Base-by-base conservation (phyloP, 768 basidiomycete genomes). In the Russula abietina region DNA sequence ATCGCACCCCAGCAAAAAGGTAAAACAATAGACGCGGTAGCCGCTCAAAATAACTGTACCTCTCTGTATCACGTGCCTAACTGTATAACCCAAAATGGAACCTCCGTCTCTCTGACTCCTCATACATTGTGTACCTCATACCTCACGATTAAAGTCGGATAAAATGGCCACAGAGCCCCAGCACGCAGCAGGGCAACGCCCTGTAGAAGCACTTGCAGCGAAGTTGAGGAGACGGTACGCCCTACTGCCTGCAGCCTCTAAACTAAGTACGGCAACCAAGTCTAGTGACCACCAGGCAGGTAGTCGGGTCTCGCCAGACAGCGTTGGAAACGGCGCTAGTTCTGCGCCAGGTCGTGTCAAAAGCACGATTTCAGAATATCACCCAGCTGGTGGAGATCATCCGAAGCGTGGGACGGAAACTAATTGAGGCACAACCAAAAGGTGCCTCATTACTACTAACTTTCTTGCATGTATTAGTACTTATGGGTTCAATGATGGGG, bases 401-500 rank as follows among this genome's bases (percentile, higher is more conserved):
- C 65, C 85, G 89, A 58, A 76, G 77, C 53, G 88, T 93, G 11
- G 97, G 96, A 4, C 79, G 84, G 66, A 83, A 83, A 67, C 74
- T 99, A 46, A 86, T 90, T 9, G 91, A 93, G 22, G 93, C 96
- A 10, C 94, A 98, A 71, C 93, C 95, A 14, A 97, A 96, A 85
- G 96, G 96, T 94, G 62, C 52, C 39, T 28, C 57, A 17, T 2
- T 39, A 50, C 16, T 39, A 49, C 61, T 14, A 48, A 49, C 56
- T 61, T 53, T 22, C 38, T 17, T 33, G 11, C 17, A 19, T 33
- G 46, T 24, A 26, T 9, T n/a, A 45, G 19, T 22, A 11, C 26
- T 59, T 51, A 64, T 53, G 65, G 11, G n/a, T n/a, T 11, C 39
- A 57, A 36, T 50, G 12, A 69, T 54, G 38, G 22, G 63, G 54